Percentiles rank a stretch among this genome's conserved stretches.
Conservation (phyloP, 2,329 filamentous ascomycete species). For the Alternaria ventricosa region DNA sequence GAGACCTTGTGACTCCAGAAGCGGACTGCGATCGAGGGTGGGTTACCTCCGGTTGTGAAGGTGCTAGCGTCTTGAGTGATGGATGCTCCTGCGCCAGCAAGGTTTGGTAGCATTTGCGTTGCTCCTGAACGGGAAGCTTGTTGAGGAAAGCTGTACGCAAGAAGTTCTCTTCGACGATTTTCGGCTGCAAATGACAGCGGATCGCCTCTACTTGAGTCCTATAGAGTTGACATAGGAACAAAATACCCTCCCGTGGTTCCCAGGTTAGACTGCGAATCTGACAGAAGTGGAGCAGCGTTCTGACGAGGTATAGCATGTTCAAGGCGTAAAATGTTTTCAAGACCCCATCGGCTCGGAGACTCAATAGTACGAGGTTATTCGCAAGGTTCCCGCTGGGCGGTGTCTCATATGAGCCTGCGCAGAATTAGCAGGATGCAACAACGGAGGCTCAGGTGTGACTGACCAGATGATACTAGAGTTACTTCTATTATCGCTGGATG, state of each 20-base stretch:
- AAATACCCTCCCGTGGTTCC: conserved; percentile 39
- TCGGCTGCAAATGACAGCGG: conserved; percentile 30
- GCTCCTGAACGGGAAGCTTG: conserved; percentile 26
- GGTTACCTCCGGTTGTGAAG: conserved; percentile 15
- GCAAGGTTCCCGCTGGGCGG: conserved; percentile 32
- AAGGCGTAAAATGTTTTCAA: conserved; percentile 35
- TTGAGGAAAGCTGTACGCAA: conserved; percentile 36
- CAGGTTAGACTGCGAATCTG: conserved; percentile 32
- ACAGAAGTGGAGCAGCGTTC: conserved; percentile 34
- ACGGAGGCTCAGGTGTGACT: neutral
- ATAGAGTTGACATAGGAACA: conserved; percentile 38
- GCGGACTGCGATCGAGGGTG: conserved; percentile 17
- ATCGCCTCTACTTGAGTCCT: conserved; percentile 30
- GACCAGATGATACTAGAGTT: conserved; percentile 41
- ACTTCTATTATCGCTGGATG: conserved; percentile 38
- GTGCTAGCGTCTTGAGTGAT: conserved; percentile 28
- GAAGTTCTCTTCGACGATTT: conserved; percentile 34
- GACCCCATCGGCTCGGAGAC: conserved; percentile 30
- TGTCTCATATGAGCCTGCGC: conserved; percentile 34
- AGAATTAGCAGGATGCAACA: conserved; percentile 8
- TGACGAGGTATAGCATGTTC: conserved; percentile 39
- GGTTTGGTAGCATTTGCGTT: conserved; percentile 34
- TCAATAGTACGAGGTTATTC: conserved; percentile 36
- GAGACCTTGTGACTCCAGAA: conserved; percentile 11
- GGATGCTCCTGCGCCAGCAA: conserved; percentile 35